Evolutionary conservation across 768 basidiomycete genomes (phyloP), one percentile per base, ranked within the genome.

Genomic region (Neoboletus subvelutipes): DNA sequence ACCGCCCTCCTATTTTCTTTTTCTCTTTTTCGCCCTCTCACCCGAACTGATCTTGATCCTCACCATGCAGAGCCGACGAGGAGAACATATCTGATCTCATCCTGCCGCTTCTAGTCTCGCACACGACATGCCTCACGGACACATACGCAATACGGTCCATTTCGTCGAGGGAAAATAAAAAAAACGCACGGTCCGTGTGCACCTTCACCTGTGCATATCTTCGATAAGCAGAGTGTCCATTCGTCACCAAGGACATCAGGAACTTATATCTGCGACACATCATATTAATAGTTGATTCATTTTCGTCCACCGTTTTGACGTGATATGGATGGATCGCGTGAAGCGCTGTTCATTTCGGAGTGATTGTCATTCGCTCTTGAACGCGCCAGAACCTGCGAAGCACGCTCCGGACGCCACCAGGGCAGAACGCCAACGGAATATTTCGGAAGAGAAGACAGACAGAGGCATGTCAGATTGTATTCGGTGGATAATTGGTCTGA

Each of bases 301-400:
- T 58, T 45, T 54, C 33, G 22, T 24, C 45, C 43, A 22, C 36
- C 46, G 45, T 45, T 40, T 22, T 55, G 31, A 45, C 15, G 47
- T 48, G 50, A 55, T 63, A 63, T 49, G 48, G 40, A 52, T 28
- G 20, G 36, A 47, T 60, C 61, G 57, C 66, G 54, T 66, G 67
- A 49, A 60, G 49, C 33, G 36, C 22, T 51, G 20, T 51, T 67
- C 63, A 64, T 64, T 57, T 69, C 60, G 50, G 54, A 57, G 50
- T 37, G 56, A 41, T 54, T 48, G 13, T 9, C 28, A 46, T 55
- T 47, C 22, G 24, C 54, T 50, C 37, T 39, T 15, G 54, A 24
- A 24, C 24, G 58, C 54, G 31, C 15, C 11, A 47, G 42, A 34
- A 55, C 39, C 8, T 45, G 28, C 36, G 15, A 51, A 55, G 47